These are phyloP conservation scores for Ophiostoma quercus DNA, from an alignment of 2,329 filamentous ascomycete species.

Conservation along the genomic window DNA sequence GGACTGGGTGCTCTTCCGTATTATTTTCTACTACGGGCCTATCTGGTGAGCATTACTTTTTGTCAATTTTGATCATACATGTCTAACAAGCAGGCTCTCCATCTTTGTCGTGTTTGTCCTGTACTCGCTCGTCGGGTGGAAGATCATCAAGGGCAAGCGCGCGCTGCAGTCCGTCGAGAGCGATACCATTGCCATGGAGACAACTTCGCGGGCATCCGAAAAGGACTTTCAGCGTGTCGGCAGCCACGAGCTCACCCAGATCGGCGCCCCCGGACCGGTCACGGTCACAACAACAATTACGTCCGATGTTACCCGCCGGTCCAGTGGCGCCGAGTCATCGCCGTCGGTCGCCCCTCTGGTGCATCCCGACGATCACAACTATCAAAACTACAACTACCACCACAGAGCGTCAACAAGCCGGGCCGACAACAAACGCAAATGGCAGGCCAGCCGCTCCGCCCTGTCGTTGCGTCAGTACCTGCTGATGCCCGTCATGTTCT, in stretches of 20 bases:
- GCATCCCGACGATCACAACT: no score
- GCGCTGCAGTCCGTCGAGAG: conserved; percentile 33
- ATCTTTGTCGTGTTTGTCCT: conserved; percentile 35
- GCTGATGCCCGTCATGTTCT: conserved; percentile 38
- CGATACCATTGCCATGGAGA: conserved; percentile 32
- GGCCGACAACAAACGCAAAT: not conserved
- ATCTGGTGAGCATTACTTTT: conserved; percentile 32
- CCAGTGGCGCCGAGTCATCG: conserved; percentile 11
- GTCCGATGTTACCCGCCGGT: not conserved
- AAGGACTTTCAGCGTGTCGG: conserved; percentile 9
- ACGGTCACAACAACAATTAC: not conserved
- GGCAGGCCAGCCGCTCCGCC: conserved; percentile 29
- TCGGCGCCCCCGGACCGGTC: not conserved
- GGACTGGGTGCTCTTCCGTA: conserved; percentile 35
- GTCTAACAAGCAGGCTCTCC: conserved; percentile 29
- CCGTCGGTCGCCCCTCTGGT: conserved; percentile 19
- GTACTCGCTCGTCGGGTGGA: conserved; percentile 41
- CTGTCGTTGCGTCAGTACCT: conserved; percentile 38
- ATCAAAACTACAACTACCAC: no score
- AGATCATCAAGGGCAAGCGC: conserved; percentile 34
- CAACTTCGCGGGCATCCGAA: not conserved
- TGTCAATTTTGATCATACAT: not conserved
- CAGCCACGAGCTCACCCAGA: not conserved
- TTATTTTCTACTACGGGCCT: conserved; percentile 36
- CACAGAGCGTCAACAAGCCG: not conserved